These are phyloP conservation scores for Ceratocystis cacaofunesta DNA, from an alignment of 2,329 filamentous ascomycete species.

Conservation along the genomic window DNA sequence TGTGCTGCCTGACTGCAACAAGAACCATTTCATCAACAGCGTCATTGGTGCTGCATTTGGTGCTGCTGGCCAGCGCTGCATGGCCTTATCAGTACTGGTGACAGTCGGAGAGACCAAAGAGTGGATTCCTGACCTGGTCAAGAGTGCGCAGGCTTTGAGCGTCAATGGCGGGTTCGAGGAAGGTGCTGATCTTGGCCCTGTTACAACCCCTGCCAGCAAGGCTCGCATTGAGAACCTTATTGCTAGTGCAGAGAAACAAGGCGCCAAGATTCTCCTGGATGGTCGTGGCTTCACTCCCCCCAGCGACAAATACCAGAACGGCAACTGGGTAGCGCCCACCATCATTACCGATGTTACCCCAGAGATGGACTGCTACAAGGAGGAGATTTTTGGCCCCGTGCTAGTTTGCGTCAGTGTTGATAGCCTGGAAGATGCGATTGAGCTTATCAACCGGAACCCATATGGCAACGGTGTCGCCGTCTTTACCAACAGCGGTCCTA, in stretches of 20 bases:
- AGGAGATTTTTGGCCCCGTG: conserved; percentile 78
- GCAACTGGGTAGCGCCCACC: conserved; percentile 61
- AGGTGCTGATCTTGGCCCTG: conserved; percentile 65
- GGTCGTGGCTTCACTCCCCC: conserved; percentile 58
- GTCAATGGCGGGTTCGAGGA: conserved; percentile 72
- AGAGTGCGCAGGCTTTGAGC: conserved; percentile 55
- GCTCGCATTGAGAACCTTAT: conserved; percentile 64
- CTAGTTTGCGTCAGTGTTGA: conserved; percentile 67
- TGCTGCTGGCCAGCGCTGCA: conserved; percentile 72
- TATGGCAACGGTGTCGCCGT: conserved; percentile 79
- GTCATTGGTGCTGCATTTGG: conserved; percentile 75
- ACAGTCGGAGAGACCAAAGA: conserved; percentile 74
- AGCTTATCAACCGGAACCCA: conserved; percentile 71
- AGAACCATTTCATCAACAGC: conserved; percentile 76
- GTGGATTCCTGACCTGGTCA: conserved; percentile 65
- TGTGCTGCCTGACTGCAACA: conserved; percentile 74
- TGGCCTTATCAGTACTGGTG: conserved; percentile 71
- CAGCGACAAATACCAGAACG: conserved; percentile 56
- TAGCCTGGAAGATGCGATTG: conserved; percentile 64
- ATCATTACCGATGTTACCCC: conserved; percentile 69
- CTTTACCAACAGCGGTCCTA: conserved; percentile 65
- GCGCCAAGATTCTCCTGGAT: conserved; percentile 69
- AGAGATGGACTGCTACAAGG: conserved; percentile 68
- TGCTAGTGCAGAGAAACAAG: conserved; percentile 61
- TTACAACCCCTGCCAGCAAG: conserved; percentile 68